Evolutionary conservation across 495 filamentous ascomycete species (phyloP).

Genomic region (Entonaema liquescens): DNA sequence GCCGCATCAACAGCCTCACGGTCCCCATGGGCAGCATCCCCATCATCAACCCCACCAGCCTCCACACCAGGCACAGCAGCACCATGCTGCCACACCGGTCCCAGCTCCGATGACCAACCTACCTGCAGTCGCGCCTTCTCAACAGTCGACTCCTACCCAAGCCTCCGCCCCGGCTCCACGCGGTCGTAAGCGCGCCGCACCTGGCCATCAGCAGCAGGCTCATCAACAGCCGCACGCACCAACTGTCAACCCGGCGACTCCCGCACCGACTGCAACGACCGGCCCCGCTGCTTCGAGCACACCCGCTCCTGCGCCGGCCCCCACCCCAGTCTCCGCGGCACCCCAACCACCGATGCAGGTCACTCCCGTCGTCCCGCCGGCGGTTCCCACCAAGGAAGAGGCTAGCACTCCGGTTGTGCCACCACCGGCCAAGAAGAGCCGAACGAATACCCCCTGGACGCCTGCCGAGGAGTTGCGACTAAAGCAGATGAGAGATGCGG

Average conservation of each 20-base stretch:
- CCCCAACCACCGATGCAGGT: constrained; percentile 48
- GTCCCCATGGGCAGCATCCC: constrained; percentile 41
- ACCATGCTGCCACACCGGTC: constrained; percentile 52
- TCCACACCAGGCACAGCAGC: constrained; percentile 42
- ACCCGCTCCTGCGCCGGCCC: constrained; percentile 39
- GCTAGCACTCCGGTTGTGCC: constrained; percentile 48
- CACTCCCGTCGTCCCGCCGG: constrained; percentile 45
- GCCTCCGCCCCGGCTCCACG: constrained; percentile 45
- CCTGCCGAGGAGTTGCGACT: constrained; percentile 91
- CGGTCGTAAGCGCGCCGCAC: constrained; percentile 40
- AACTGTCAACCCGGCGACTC: constrained; percentile 33
- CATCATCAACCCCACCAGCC: constrained; percentile 49
- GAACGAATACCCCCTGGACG: constrained; percentile 98
- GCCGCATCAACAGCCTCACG: constrained; percentile 35
- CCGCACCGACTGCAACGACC: constrained; percentile 33
- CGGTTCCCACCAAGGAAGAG: constrained; percentile 45
- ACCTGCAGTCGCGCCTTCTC: constrained; percentile 40
- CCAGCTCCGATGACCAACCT: constrained; percentile 52
- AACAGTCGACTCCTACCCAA: constrained; percentile 55
- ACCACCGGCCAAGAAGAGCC: constrained; percentile 83
- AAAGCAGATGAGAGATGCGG: constrained; percentile 91
- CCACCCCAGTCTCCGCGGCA: constrained; percentile 42
- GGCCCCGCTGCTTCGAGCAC: constrained; percentile 36
- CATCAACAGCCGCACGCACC: constrained; percentile 41
- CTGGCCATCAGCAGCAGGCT: constrained; percentile 35